These are phyloP conservation scores for Phytophthora syringae DNA, from an alignment of 352 stramenopile species.

Conservation along the genomic window DNA sequence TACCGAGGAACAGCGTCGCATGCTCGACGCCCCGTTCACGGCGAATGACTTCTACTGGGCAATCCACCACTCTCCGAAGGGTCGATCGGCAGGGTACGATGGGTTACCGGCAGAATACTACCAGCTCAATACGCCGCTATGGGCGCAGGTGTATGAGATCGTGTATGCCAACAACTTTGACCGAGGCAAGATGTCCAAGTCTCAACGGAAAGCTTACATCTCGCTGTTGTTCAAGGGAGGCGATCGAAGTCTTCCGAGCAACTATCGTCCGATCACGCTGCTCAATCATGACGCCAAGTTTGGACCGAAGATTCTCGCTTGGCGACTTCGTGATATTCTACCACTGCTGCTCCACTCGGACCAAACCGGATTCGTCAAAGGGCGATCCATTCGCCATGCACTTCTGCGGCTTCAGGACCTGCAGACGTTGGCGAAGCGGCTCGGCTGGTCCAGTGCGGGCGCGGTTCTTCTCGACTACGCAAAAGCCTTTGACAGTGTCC, in stretches of 20 bases:
- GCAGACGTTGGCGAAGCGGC: background rate
- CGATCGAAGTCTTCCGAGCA: background rate
- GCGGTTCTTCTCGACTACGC: slow-evolving; percentile 24
- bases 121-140: background rate
- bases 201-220: slow-evolving; percentile 12
- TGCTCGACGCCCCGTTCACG: slow-evolving; percentile 8
- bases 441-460: background rate
- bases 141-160: slow-evolving; percentile 21
- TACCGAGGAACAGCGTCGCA: background rate
- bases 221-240: slow-evolving; percentile 17
- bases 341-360: background rate
- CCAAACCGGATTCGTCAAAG: slow-evolving; percentile 14
- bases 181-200: slow-evolving; percentile 15
- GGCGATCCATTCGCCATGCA: slow-evolving; percentile 17
- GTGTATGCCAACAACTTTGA: slow-evolving; percentile 13
- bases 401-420: slow-evolving; percentile 20
- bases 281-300: slow-evolving; percentile 30
- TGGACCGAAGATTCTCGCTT: slow-evolving; percentile 14
- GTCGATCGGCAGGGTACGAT: slow-evolving; percentile 6
- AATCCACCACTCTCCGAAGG: slow-evolving; percentile 10
- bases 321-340: slow-evolving; percentile 4
- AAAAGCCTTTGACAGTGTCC: slow-evolving; percentile 28
- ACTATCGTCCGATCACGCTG: slow-evolving; percentile 18
- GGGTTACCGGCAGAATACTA: slow-evolving; percentile 22
- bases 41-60: slow-evolving; percentile 26